Percentiles rank a stretch among this genome's conserved stretches.
Conservation (phyloP, 2,329 filamentous ascomycete species). For the Fusarium chuoi region DNA sequence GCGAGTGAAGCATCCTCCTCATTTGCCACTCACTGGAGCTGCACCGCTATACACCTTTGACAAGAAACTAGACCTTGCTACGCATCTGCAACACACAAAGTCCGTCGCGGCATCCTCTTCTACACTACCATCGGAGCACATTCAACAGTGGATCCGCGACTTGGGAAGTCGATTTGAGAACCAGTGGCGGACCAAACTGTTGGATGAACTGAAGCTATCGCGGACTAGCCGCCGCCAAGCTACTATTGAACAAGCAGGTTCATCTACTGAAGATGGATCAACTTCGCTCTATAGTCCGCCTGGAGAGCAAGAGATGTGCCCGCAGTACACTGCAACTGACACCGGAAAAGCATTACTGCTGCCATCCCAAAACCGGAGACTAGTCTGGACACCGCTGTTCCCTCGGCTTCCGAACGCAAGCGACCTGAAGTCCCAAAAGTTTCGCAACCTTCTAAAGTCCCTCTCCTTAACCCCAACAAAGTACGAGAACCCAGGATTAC, state of each 20-base stretch:
- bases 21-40: background rate
- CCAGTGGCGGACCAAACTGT: background rate
- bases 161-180: background rate
- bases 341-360: background rate
- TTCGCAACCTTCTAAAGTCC: background rate
- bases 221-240: background rate
- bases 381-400: background rate
- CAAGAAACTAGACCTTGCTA: background rate
- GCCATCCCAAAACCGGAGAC: background rate
- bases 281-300: background rate
- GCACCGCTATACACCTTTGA: background rate
- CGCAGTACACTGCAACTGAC: background rate
- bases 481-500: background rate
- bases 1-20: background rate
- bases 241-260: background rate
- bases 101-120: background rate
- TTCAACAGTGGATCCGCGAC: accelerated
- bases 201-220: background rate
- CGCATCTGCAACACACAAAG: background rate
- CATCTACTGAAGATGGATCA: background rate
- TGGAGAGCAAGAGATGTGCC: accelerated
- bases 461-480: background rate
- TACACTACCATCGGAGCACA: accelerated
- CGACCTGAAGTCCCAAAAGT: background rate
- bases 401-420: background rate